Conservation (phyloP, 1,284 basidiomycete species). For the Sphagnurus paluster region DNA sequence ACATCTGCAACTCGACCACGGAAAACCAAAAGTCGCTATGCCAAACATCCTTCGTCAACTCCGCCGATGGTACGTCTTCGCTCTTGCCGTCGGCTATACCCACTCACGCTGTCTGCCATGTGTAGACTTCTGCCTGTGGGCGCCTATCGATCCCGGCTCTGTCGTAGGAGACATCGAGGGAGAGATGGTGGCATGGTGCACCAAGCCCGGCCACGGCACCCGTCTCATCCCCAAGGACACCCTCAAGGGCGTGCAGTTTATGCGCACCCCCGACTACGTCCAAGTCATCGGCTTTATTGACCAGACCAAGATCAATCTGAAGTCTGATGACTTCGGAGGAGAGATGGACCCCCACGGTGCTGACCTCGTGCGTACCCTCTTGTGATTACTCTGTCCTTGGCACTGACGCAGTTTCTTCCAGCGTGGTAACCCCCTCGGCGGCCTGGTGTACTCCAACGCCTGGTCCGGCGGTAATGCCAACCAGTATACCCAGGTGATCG, state of each 20-base stretch:
- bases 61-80: slow-evolving; percentile 12
- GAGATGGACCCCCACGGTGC: slow-evolving; percentile 29
- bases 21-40: slow-evolving; percentile 58
- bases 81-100: neutral
- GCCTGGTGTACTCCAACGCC: slow-evolving; percentile 57
- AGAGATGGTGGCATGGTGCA: slow-evolving; percentile 64
- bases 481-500: slow-evolving; percentile 44
- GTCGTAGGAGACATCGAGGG: slow-evolving; percentile 60
- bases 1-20: slow-evolving; percentile 71
- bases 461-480: slow-evolving; percentile 39
- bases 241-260: slow-evolving; percentile 52
- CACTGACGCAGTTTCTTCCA: slow-evolving; percentile 5
- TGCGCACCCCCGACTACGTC: slow-evolving; percentile 61
- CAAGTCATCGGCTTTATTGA: slow-evolving; percentile 68
- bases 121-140: slow-evolving; percentile 52
- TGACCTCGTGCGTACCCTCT: slow-evolving; percentile 7
- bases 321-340: slow-evolving; percentile 59
- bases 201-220: slow-evolving; percentile 51
- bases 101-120: neutral
- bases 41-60: slow-evolving; percentile 61
- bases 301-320: slow-evolving; percentile 59
- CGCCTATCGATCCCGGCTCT: slow-evolving; percentile 42
- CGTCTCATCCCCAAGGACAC: slow-evolving; percentile 57
- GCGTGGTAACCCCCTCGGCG: slow-evolving; percentile 57
- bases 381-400: neutral